A percentile compares a stretch with the other conserved stretches of the same genome.
Evolutionary conservation across 2,329 filamentous ascomycete species (phyloP).

Genomic region (Beauveria pseudobassiana): DNA sequence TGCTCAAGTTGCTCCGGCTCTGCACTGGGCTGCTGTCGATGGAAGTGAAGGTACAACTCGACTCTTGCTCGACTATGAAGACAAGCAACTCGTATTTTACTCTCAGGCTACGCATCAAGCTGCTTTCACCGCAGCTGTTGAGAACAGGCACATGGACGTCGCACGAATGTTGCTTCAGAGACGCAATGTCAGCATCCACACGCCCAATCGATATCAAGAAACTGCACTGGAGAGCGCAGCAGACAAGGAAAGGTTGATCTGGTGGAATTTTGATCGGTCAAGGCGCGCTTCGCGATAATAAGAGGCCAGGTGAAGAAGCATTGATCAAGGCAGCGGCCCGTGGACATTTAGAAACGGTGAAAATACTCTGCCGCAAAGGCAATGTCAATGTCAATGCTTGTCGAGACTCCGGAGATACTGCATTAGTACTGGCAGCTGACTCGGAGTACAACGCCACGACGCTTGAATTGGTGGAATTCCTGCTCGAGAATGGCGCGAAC

Average conservation of each 20-base stretch:
- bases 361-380: background rate
- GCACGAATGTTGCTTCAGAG: background rate
- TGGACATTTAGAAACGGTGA: background rate
- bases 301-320: background rate
- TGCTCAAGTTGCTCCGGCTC: background rate
- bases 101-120: background rate
- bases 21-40: constrained; percentile 2
- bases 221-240: constrained; percentile 4
- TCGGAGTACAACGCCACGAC: background rate
- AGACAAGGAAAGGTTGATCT: background rate
- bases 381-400: background rate
- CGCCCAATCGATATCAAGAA: background rate
- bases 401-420: background rate
- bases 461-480: background rate
- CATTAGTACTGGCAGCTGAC: background rate
- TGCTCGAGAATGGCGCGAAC: background rate
- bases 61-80: background rate
- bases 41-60: background rate
- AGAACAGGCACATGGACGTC: background rate
- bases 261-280: background rate
- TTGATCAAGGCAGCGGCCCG: background rate
- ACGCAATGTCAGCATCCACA: background rate
- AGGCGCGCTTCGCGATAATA: background rate
- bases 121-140: background rate
- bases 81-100: background rate